Base-by-base conservation (phyloP, 305 asterid genomes). In the Striga hermonthica region DNA sequence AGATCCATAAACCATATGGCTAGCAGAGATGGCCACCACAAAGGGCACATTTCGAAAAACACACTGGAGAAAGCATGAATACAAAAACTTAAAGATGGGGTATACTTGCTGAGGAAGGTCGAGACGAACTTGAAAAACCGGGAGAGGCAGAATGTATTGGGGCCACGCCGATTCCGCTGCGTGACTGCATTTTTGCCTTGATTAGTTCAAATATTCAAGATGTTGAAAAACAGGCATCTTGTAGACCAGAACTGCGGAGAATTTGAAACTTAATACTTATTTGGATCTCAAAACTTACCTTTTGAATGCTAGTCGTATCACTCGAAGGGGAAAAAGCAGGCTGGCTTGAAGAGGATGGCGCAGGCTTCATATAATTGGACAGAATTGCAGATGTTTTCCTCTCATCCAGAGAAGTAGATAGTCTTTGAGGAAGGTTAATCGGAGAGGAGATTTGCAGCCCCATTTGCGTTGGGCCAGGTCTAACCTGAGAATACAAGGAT, bases 71-170 rank as follows among this genome's bases (percentile, higher is more conserved):
- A 60, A 68, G 43, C n/a, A 35, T 13, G 65, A 16, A 13, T 14
- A 35, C 10, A 9, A 31, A 53, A 8, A 37, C 55, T 41, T 38
- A 59, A 54, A 79, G 69, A 60, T 40, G 48, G 38, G 39, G 16
- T 65, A 59, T 87, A 94, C 97, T 89, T 70, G 91, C 86, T 73
- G 96, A 81, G 74, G 90, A 40, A 74, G 90, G 43, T 70, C 95
- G 79, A 35, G 91, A 70, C 53, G 94, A 74, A 66, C 89, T 88
- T 52, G 82, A 82, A 67, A 87, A 78, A 64, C 86, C 98, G 66
- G 87, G 75, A 58, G 90, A 80, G 14, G 88, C 73, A 69, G 96
- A 39, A 47, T 78, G 88, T 2, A 72, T 41, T 50, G 85, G 77
- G 62, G 83, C 72, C 45, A 79, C 67, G 73, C 74, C 83, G 71